phyloP scores from a whole-genome alignment of 768 basidiomycete genomes.

The Trametes gibbosa region DNA sequence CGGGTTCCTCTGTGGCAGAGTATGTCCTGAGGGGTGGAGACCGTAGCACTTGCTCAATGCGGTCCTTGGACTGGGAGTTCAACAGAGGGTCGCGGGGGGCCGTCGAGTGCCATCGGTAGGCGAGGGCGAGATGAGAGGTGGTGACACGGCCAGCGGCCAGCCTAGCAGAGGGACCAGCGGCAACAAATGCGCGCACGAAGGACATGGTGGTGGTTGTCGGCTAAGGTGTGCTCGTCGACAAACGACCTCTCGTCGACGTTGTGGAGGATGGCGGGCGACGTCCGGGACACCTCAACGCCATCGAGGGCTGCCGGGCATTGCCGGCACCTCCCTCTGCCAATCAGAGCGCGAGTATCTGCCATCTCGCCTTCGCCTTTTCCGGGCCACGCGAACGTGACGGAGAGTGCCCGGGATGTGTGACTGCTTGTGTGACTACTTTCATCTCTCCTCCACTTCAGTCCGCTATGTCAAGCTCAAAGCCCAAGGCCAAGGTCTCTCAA shows the following conservation, averaged over 20 bases:
- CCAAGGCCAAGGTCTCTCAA: constrained; percentile 55
- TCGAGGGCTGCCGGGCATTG: constrained; percentile 25
- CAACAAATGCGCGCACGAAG: constrained; percentile 49
- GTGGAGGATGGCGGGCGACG: constrained; percentile 20
- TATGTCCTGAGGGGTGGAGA: constrained; percentile 26
- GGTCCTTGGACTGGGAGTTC: constrained; percentile 24
- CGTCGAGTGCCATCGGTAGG: constrained; percentile 53
- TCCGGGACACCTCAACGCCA: constrained; percentile 26
- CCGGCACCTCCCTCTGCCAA: constrained; percentile 40
- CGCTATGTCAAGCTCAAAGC: constrained; percentile 54
- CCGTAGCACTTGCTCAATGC: background rate
- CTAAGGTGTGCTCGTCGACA: constrained; percentile 27
- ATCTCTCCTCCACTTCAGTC: constrained; percentile 24
- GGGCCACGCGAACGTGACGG: background rate
- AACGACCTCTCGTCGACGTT: constrained; percentile 23
- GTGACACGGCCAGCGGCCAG: constrained; percentile 31
- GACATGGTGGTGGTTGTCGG: constrained; percentile 54
- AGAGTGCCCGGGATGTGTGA: background rate
- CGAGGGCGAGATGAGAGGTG: constrained; percentile 34
- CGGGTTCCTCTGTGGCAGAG: constrained; percentile 41
- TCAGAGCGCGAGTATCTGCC: constrained; percentile 36
- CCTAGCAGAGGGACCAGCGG: constrained; percentile 52
- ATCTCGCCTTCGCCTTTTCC: constrained; percentile 7
- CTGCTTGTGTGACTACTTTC: constrained; percentile 5
- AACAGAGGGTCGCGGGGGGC: constrained; percentile 26